phyloP scores from a whole-genome alignment of 441 rosid species.

The Croton laevigatus region DNA sequence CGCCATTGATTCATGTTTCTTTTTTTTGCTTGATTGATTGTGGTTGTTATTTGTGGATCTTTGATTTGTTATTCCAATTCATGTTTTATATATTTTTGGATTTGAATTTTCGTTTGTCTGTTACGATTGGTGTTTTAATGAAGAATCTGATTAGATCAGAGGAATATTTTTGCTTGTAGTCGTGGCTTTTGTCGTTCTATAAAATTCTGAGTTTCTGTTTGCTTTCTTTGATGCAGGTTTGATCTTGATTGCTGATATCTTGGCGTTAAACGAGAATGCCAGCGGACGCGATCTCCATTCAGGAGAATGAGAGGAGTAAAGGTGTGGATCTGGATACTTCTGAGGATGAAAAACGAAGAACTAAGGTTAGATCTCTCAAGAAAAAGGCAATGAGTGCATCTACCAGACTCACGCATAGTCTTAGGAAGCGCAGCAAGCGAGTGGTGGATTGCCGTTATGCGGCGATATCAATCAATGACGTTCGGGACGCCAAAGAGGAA shows the following conservation, averaged over 20 bases:
- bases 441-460: constrained; percentile 56
- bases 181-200: constrained; percentile 1
- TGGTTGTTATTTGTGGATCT: constrained; percentile 1
- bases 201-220: background rate
- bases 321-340: constrained; percentile 51
- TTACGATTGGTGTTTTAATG: background rate
- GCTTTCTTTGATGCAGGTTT: constrained; percentile 15
- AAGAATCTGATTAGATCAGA: background rate
- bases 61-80: constrained; percentile 10
- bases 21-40: background rate
- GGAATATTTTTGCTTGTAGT: constrained; percentile 3
- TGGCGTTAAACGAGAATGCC: constrained; percentile 10
- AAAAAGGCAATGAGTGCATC: constrained; percentile 85
- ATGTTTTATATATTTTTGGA: background rate
- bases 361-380: constrained; percentile 54
- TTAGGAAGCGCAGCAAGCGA: constrained; percentile 67
- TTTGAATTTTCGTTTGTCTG: background rate
- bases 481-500: constrained; percentile 74
- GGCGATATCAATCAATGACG: constrained; percentile 65
- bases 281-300: constrained; percentile 42
- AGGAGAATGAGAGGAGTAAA: constrained; percentile 45
- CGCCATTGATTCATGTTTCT: constrained; percentile 1
- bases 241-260: background rate
- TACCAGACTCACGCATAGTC: constrained; percentile 55
- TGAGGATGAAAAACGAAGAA: constrained; percentile 64